phyloP scores from a whole-genome alignment of 2,329 filamentous ascomycete species.

The Aspergillus tanneri region DNA sequence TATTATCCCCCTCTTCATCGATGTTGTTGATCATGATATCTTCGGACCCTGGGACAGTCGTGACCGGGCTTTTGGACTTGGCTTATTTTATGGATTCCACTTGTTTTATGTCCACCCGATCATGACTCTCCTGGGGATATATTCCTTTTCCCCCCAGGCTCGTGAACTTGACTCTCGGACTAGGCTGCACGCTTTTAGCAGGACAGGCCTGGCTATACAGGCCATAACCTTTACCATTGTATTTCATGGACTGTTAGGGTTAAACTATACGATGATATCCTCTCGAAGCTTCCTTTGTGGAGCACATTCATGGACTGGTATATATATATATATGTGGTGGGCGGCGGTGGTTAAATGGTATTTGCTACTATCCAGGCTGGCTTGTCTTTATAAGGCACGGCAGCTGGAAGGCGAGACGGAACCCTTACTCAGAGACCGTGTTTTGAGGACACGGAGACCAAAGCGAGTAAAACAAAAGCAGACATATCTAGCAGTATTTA shows the following conservation, averaged over 20 bases:
- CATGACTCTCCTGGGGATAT: background rate
- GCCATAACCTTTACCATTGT: background rate
- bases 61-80: background rate
- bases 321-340: background rate
- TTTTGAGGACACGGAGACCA: background rate
- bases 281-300: background rate
- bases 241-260: slow-evolving; percentile 1
- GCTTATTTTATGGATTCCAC: background rate
- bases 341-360: slow-evolving; percentile 1
- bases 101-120: background rate
- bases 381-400: background rate
- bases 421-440: background rate
- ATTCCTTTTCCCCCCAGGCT: background rate
- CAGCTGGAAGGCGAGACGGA: background rate
- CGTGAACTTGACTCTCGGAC: background rate
- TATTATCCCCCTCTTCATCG: background rate
- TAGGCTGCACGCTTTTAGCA: background rate
- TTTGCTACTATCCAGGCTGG: background rate
- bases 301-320: background rate
- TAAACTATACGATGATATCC: background rate
- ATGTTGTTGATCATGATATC: background rate
- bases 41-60: background rate
- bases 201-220: background rate
- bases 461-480: too few relatives aligned
- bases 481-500: too few relatives aligned